A percentile compares a stretch with the other conserved stretches of the same genome.
phyloP scores from a whole-genome alignment of 768 basidiomycete species.

The Leccinellum rugosiceps region DNA sequence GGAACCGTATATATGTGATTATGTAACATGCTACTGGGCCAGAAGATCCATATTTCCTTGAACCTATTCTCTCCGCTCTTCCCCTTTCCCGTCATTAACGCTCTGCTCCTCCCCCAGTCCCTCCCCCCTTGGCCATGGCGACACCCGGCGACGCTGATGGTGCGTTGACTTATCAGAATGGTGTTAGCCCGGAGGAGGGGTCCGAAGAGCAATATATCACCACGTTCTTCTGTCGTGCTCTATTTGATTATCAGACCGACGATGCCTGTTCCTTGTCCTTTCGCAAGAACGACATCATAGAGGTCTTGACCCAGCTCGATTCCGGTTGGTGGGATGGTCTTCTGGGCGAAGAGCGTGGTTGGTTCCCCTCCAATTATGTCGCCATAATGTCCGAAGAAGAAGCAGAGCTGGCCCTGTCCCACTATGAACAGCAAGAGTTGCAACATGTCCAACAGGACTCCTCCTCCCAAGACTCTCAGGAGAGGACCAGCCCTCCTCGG shows the following conservation, averaged over 20 bases:
- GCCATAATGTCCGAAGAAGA: constrained; percentile 74
- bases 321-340: constrained; percentile 99
- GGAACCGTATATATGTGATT: constrained; percentile 14
- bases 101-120: not conserved
- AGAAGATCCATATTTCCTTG: constrained; percentile 12
- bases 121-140: constrained; percentile 7
- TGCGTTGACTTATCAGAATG: constrained; percentile 17
- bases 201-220: constrained; percentile 58
- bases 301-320: constrained; percentile 86
- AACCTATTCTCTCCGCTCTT: constrained; percentile 3
- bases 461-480: constrained; percentile 12
- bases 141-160: constrained; percentile 24
- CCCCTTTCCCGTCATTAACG: constrained; percentile 12
- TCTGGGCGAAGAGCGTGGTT: constrained; percentile 84
- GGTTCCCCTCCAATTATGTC: constrained; percentile 98
- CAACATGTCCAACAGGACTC: constrained; percentile 13
- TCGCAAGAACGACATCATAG: constrained; percentile 82
- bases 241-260: constrained; percentile 88
- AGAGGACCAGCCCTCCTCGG: constrained; percentile 3
- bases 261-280: constrained; percentile 91
- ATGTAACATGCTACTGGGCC: constrained; percentile 20
- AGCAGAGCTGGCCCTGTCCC: constrained; percentile 61
- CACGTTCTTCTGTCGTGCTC: constrained; percentile 84
- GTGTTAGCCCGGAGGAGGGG: constrained; percentile 26
- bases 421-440: constrained; percentile 12